Evolutionary conservation across 2,329 filamentous ascomycete species (phyloP).

Genomic region (Sporothrix euskadiensis): DNA sequence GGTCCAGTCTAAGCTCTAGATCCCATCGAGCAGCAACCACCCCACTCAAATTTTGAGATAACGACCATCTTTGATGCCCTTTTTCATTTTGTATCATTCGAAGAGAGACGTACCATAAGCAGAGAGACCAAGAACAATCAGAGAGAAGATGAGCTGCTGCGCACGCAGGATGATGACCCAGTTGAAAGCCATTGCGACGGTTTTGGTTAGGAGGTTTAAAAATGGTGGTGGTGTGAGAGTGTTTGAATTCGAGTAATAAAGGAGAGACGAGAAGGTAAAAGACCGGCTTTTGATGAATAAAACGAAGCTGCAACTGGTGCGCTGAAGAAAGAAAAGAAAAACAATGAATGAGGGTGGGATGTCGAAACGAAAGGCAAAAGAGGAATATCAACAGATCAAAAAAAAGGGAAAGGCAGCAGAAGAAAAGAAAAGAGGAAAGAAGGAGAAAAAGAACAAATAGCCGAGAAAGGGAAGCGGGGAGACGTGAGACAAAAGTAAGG

Average conservation of each 20-base stretch:
- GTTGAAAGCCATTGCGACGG: constrained; percentile 44
- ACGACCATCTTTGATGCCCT: not conserved
- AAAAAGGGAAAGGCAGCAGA: constrained; percentile 27
- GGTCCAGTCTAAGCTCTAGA: not conserved
- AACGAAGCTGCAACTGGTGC: constrained; percentile 36
- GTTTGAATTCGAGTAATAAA: not conserved
- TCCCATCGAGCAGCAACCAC: not conserved
- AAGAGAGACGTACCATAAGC: constrained; percentile 47
- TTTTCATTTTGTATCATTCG: not conserved
- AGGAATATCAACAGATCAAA: constrained; percentile 19
- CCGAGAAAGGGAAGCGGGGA: constrained; percentile 20
- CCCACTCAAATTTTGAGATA: too few relatives aligned
- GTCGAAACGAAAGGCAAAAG: constrained; percentile 13
- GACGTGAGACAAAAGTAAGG: not conserved
- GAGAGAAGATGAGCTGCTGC: constrained; percentile 48
- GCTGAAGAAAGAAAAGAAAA: constrained; percentile 35
- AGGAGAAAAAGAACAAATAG: constrained; percentile 23
- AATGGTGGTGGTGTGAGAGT: constrained; percentile 21
- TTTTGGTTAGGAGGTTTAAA: not conserved
- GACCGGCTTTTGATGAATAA: constrained; percentile 22
- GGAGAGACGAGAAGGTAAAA: constrained; percentile 32
- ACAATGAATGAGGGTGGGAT: constrained; percentile 31
- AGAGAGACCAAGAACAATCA: constrained; percentile 52
- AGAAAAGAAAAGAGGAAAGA: constrained; percentile 20
- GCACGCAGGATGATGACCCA: constrained; percentile 48